phyloP scores from a whole-genome alignment of 1,139 yeast genomes.

The Blastobotrys persicus region DNA sequence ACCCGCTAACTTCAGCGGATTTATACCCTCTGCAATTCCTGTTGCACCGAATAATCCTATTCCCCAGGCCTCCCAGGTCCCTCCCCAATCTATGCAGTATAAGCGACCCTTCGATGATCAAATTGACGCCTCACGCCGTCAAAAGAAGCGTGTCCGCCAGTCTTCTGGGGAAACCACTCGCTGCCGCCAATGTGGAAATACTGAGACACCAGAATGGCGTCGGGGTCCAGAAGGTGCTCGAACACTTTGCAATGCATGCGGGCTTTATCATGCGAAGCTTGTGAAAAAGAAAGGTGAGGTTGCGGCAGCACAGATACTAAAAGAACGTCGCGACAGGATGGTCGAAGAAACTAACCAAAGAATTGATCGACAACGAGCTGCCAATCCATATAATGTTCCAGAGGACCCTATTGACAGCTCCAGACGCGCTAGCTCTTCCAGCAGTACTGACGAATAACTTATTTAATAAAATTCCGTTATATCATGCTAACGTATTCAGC shows the following conservation, averaged over 20 bases:
- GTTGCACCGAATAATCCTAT: neutral
- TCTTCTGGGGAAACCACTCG: conserved; percentile 25
- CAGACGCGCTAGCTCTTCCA: conserved; percentile 1
- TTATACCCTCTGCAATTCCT: neutral
- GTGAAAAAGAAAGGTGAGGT: conserved; percentile 65
- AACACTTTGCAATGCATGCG: conserved; percentile 88
- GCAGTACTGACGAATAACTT: neutral
- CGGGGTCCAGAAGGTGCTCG: conserved; percentile 85
- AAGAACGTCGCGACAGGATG: conserved; percentile 24
- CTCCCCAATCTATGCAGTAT: neutral
- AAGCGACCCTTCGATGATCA: conserved; percentile 1
- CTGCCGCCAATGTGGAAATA: conserved; percentile 73
- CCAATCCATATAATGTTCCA: neutral
- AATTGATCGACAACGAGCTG: neutral
- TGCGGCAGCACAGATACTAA: conserved; percentile 51
- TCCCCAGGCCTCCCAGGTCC: neutral
- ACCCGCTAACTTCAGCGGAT: neutral
- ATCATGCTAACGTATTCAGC: neutral
- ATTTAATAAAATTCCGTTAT: neutral
- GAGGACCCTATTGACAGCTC: neutral
- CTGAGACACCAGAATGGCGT: conserved; percentile 90
- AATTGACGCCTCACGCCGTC: conserved; percentile 3
- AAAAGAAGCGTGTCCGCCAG: conserved; percentile 16
- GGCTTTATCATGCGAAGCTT: conserved; percentile 74
- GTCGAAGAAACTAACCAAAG: conserved; percentile 5